A percentile compares a stretch with the other conserved stretches of the same genome.
Evolutionary conservation across 2,329 filamentous ascomycete genomes (phyloP).

Genomic region (Epichloe brachyelytri): DNA sequence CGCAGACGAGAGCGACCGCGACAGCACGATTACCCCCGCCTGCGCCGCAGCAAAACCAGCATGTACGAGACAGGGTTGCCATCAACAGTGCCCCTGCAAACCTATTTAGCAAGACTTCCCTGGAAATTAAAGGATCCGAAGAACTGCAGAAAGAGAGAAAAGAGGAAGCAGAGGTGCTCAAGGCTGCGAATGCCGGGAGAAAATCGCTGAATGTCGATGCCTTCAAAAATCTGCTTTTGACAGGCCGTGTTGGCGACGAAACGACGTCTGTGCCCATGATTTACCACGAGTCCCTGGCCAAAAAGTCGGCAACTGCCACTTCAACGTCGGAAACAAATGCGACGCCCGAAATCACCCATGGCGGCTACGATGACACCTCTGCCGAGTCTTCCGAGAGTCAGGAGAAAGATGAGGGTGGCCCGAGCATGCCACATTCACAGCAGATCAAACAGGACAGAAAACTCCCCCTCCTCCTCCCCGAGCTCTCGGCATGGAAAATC

Average conservation of each 20-base stretch:
- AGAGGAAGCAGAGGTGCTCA: constrained; percentile 20
- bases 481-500: constrained; percentile 68
- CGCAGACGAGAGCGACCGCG: constrained; percentile 17
- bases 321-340: not conserved
- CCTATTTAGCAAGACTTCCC: constrained; percentile 42
- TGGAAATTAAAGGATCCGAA: constrained; percentile 32
- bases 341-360: not conserved
- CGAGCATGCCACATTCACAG: not conserved
- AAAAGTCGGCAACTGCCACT: not conserved
- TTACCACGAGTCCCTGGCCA: not conserved
- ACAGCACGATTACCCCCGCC: constrained; percentile 14
- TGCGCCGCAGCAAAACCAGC: not conserved
- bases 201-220: constrained; percentile 60
- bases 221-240: constrained; percentile 65
- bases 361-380: not conserved
- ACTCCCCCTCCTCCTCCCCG: constrained; percentile 40
- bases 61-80: not conserved
- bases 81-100: constrained; percentile 16
- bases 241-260: constrained; percentile 42
- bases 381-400: constrained; percentile 2
- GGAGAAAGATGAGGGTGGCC: not conserved
- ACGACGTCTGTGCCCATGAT: not conserved
- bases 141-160: constrained; percentile 18
- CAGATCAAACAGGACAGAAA: constrained; percentile 34
- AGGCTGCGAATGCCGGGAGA: constrained; percentile 21